These are phyloP conservation scores for Neonectria neomacrospora DNA, from an alignment of 2,329 filamentous ascomycete genomes.

Conservation along the genomic window DNA sequence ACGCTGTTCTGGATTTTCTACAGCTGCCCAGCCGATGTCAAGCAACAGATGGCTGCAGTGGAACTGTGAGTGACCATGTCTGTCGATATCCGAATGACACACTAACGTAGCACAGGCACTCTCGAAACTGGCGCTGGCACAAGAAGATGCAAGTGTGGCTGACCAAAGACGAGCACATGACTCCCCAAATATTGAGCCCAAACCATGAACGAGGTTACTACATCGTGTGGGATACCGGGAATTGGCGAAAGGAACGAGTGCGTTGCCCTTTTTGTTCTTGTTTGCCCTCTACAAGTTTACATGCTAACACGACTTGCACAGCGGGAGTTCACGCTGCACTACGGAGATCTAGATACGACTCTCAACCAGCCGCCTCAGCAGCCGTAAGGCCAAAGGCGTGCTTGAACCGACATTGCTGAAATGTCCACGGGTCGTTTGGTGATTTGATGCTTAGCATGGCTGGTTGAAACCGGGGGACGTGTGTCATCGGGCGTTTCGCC, in stretches of 20 bases:
- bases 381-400: constrained; percentile 41
- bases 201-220: constrained; percentile 74
- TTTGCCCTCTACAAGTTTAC: neutral
- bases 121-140: constrained; percentile 75
- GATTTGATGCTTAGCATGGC: constrained; percentile 29
- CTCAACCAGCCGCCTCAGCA: constrained; percentile 48
- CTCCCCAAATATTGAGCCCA: constrained; percentile 67
- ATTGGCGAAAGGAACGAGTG: constrained; percentile 73
- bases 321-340: constrained; percentile 71
- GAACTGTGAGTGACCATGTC: constrained; percentile 63
- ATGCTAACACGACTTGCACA: constrained; percentile 45
- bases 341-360: constrained; percentile 69
- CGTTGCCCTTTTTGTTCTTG: constrained; percentile 43
- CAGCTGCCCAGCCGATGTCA: constrained; percentile 70
- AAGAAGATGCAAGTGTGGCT: constrained; percentile 74
- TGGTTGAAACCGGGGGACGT: constrained; percentile 35
- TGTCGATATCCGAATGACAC: neutral
- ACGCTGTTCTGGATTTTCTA: constrained; percentile 78
- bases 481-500: constrained; percentile 48
- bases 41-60: constrained; percentile 71
- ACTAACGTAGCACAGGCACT: constrained; percentile 58
- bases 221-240: constrained; percentile 71
- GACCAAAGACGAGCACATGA: constrained; percentile 74
- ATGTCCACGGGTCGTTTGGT: constrained; percentile 15
- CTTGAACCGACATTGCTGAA: constrained; percentile 24